Percentiles rank a stretch among this genome's conserved stretches.
Conservation (phyloP, 495 filamentous ascomycete genomes). For the Aspergillus campestris region DNA sequence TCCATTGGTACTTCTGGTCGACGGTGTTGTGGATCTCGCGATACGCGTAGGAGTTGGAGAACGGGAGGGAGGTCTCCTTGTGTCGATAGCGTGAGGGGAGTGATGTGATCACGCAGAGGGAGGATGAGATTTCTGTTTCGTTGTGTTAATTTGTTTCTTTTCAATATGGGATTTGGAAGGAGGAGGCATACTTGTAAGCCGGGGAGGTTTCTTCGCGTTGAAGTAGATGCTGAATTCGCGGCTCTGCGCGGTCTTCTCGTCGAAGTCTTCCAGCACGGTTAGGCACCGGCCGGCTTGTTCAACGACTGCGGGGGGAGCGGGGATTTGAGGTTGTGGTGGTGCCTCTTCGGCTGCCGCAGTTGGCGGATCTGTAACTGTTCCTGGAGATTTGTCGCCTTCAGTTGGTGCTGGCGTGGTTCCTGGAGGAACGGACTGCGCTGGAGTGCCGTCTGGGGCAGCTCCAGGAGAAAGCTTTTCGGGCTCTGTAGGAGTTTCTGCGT, state of each 20-base stretch:
- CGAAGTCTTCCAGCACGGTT: slow-evolving; percentile 48
- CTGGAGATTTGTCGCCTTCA: slow-evolving; percentile 10
- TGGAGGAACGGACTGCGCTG: slow-evolving; percentile 1
- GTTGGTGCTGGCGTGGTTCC: slow-evolving; percentile 5
- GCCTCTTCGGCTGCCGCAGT: slow-evolving; percentile 6
- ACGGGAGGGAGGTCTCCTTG: slow-evolving; percentile 67
- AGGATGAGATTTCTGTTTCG: slow-evolving; percentile 36
- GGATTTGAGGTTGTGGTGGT: slow-evolving; percentile 13
- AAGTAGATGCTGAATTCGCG: slow-evolving; percentile 44
- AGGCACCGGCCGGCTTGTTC: slow-evolving; percentile 44
- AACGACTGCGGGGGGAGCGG: slow-evolving; percentile 30
- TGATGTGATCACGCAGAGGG: slow-evolving; percentile 70
- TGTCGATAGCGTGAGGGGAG: slow-evolving; percentile 71
- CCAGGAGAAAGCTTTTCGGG: slow-evolving; percentile 1
- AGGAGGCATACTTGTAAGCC: slow-evolving; percentile 37
- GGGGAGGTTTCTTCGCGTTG: slow-evolving; percentile 42
- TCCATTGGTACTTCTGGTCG: slow-evolving; percentile 62
- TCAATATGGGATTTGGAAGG: neutral
- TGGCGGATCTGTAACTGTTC: slow-evolving; percentile 10
- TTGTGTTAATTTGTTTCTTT: slow-evolving; percentile 2
- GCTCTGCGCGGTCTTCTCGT: slow-evolving; percentile 41
- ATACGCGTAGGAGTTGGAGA: slow-evolving; percentile 66
- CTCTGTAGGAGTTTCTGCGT: neutral
- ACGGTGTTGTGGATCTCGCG: slow-evolving; percentile 54
- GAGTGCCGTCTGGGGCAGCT: neutral